phyloP scores from a whole-genome alignment of 148 eudicot genomes.

The Chenopodium berlandieri region DNA sequence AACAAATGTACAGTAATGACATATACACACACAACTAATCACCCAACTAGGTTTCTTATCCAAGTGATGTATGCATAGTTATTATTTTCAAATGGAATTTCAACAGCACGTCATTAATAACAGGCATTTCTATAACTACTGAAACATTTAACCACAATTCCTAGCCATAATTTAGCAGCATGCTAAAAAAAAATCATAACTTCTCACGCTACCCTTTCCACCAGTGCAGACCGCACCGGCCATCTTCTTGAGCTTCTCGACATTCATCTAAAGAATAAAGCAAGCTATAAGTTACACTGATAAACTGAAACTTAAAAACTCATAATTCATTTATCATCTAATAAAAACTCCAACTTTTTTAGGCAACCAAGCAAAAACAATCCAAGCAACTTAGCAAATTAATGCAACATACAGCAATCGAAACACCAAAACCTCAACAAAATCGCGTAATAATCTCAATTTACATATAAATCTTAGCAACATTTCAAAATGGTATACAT shows the following conservation, averaged over 20 bases:
- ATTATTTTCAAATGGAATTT: too few species aligned
- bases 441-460: too few species aligned
- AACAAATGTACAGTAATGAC: neutral
- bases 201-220: slow-evolving; percentile 78
- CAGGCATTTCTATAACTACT: neutral
- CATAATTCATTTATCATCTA: neutral
- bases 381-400: neutral
- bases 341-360: neutral
- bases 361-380: neutral
- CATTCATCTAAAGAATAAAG: slow-evolving; percentile 53
- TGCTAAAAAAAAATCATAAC: slow-evolving; percentile 28
- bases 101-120: neutral
- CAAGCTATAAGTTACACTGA: neutral
- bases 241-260: slow-evolving; percentile 74
- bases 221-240: slow-evolving; percentile 84
- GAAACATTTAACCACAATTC: neutral
- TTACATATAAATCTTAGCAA: neutral
- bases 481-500: neutral
- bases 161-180: neutral
- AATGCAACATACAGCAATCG: neutral
- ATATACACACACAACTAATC: neutral
- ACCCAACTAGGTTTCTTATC: neutral
- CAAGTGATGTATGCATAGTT: neutral
- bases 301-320: neutral
- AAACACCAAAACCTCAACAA: too few species aligned